Percentiles rank a stretch among this genome's conserved stretches.
Evolutionary conservation across 75 land plant species (phyloP).

Genomic region (Pinus taeda): DNA sequence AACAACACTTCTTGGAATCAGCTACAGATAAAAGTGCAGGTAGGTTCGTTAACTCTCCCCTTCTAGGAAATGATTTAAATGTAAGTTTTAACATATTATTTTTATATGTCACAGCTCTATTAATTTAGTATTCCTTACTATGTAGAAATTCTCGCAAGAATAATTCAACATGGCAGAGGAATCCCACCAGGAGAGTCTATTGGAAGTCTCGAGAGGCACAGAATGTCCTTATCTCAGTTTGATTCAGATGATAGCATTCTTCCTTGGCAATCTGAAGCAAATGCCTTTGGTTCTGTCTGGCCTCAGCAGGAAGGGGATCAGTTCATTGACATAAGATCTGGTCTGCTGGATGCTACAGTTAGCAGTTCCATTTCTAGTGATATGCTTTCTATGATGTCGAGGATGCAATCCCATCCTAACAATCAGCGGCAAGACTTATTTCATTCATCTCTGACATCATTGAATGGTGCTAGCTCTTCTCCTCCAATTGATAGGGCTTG

Average conservation of each 20-base stretch:
- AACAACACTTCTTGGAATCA: background rate
- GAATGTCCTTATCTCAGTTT: background rate
- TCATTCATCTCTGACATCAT: background rate
- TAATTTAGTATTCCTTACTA: background rate
- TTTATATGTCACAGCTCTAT: background rate
- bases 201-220: background rate
- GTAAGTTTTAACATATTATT: background rate
- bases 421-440: slow-evolving; percentile 3
- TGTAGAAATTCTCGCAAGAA: background rate
- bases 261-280: slow-evolving; percentile 7
- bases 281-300: slow-evolving; percentile 1
- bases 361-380: background rate
- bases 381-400: background rate
- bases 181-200: background rate
- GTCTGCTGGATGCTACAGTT: background rate
- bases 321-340: background rate
- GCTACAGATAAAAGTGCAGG: background rate
- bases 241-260: background rate
- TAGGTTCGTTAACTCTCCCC: background rate
- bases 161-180: background rate
- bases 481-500: slow-evolving; percentile 19
- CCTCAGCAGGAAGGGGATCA: background rate
- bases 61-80: background rate
- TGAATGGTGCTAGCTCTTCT: background rate
- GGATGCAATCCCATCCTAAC: slow-evolving; percentile 1